Conservation (phyloP, 495 filamentous ascomycete genomes). For the Penicillium coprophilum region DNA sequence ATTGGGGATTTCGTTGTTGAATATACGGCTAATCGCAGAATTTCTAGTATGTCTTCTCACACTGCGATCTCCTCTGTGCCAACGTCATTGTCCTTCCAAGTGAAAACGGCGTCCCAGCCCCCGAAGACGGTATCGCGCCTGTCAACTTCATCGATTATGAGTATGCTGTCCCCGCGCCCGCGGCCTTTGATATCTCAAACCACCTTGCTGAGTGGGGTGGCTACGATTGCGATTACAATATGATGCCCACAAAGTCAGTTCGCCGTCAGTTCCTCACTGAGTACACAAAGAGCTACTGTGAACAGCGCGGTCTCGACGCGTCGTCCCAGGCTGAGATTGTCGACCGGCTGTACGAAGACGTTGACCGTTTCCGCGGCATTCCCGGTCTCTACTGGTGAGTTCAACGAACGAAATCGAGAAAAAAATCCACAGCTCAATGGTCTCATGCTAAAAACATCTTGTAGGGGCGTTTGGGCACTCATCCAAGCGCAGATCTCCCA, state of each 20-base stretch:
- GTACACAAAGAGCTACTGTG: constrained; percentile 62
- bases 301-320: constrained; percentile 36
- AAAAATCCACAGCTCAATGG: not conserved
- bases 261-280: constrained; percentile 79
- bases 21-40: constrained; percentile 17
- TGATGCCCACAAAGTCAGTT: constrained; percentile 74
- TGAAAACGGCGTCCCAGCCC: constrained; percentile 25
- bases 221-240: constrained; percentile 87
- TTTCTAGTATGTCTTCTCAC: constrained; percentile 78
- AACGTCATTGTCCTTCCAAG: constrained; percentile 87
- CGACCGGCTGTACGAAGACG: constrained; percentile 67
- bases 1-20: not conserved
- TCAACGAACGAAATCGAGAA: not conserved
- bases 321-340: constrained; percentile 61
- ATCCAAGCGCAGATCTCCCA: constrained; percentile 94
- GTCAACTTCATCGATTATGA: constrained; percentile 99
- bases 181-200: constrained; percentile 98
- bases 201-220: constrained; percentile 99
- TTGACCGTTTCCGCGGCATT: constrained; percentile 84
- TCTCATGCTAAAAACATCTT: constrained; percentile 17
- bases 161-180: constrained; percentile 88
- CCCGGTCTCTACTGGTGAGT: constrained; percentile 79
- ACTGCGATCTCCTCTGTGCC: constrained; percentile 91
- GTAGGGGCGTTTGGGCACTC: constrained; percentile 90
- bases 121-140: constrained; percentile 38